These are phyloP conservation scores for Jaltomata sinuosa DNA, from an alignment of 257 asterid species.

Conservation along the genomic window DNA sequence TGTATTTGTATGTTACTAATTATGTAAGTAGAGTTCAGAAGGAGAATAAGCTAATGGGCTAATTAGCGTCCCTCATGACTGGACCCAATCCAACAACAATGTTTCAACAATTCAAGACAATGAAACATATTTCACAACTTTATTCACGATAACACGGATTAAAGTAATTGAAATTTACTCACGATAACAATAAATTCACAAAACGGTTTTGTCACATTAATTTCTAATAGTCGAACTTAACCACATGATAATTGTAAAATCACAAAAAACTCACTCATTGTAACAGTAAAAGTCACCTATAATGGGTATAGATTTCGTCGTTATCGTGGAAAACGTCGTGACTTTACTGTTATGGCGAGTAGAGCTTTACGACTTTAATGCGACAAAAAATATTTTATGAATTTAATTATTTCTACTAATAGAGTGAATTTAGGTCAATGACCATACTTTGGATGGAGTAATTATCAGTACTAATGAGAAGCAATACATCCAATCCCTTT, in stretches of 20 bases:
- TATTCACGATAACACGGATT: neutral
- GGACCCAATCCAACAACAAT: no score
- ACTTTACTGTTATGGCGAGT: neutral
- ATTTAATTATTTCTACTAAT: neutral
- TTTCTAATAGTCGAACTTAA: neutral
- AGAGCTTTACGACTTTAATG: neutral
- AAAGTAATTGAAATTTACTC: no score
- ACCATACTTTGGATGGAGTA: neutral
- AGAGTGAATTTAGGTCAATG: neutral
- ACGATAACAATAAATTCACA: no score
- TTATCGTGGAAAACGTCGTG: neutral
- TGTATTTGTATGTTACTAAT: no score
- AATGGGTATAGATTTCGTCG: neutral
- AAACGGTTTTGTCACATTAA: no score
- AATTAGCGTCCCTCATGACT: no score
- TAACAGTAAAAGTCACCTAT: neutral
- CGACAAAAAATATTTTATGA: neutral
- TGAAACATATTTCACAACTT: neutral
- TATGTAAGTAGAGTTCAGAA: no score
- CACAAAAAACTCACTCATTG: neutral
- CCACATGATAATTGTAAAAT: neutral
- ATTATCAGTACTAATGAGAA: neutral
- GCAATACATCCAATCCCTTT: neutral
- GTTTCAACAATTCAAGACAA: neutral
- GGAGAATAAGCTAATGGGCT: no score